Percentiles rank a stretch among this genome's conserved stretches.
Evolutionary conservation across 352 stramenopile species (phyloP).

Genomic region (Pythium coloratum): DNA sequence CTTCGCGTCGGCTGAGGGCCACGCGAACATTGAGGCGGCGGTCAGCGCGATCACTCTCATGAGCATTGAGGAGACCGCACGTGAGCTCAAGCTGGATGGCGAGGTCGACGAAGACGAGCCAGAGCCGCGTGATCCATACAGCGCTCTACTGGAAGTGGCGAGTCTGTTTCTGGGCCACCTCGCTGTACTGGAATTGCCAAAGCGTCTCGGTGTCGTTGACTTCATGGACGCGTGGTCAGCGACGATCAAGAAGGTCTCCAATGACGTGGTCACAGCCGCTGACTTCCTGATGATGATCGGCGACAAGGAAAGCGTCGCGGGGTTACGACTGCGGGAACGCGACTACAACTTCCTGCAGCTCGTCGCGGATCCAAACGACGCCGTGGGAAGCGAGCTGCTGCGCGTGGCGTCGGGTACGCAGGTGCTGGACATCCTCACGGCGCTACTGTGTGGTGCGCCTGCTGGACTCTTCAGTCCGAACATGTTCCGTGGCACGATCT

Average conservation of each 20-base stretch:
- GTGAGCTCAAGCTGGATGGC: conserved; percentile 36
- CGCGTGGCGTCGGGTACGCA: conserved; percentile 55
- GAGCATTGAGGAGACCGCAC: conserved; percentile 49
- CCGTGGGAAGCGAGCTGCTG: conserved; percentile 45
- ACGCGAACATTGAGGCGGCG: conserved; percentile 25
- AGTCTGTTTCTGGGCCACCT: conserved; percentile 60
- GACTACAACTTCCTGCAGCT: conserved; percentile 74
- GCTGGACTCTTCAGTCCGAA: conserved; percentile 60
- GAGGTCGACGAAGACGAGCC: conserved; percentile 19
- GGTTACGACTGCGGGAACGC: conserved; percentile 41
- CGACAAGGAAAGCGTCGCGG: conserved; percentile 34
- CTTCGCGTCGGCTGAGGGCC: conserved; percentile 28
- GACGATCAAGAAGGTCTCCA: conserved; percentile 60
- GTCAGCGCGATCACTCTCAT: conserved; percentile 67
- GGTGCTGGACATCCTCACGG: conserved; percentile 68
- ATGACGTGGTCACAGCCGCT: conserved; percentile 54
- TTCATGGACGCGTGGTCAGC: conserved; percentile 78
- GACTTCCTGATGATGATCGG: conserved; percentile 63
- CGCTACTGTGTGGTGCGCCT: conserved; percentile 48
- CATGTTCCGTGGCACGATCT: conserved; percentile 67
- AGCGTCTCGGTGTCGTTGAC: conserved; percentile 55
- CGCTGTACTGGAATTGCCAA: conserved; percentile 47
- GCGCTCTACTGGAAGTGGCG: conserved; percentile 50
- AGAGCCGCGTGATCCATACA: conserved; percentile 26
- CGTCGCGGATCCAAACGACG: conserved; percentile 47